Evolutionary conservation across 2,329 filamentous ascomycete genomes (phyloP).

Genomic region (Fusarium secorum): DNA sequence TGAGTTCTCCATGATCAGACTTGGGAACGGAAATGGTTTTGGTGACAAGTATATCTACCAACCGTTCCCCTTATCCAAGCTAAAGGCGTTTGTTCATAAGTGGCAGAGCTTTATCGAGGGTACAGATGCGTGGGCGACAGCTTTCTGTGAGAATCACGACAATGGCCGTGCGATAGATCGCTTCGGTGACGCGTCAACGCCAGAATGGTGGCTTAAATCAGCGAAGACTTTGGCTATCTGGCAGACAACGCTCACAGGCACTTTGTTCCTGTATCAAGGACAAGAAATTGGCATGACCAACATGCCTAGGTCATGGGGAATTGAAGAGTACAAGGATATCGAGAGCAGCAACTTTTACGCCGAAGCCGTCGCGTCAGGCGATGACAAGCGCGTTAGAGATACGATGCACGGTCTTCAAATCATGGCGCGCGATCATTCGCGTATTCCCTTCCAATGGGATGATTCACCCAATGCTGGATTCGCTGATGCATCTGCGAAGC

Average conservation of each 20-base stretch:
- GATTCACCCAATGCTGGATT: constrained; percentile 67
- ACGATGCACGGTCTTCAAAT: constrained; percentile 63
- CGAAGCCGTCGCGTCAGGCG: constrained; percentile 50
- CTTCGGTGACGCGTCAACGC: constrained; percentile 57
- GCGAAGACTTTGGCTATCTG: constrained; percentile 63
- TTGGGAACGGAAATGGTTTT: constrained; percentile 58
- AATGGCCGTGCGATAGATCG: constrained; percentile 65
- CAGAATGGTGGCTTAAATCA: constrained; percentile 53
- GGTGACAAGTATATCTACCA: constrained; percentile 59
- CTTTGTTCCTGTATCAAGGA: constrained; percentile 66
- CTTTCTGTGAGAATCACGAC: constrained; percentile 71
- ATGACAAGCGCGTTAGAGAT: constrained; percentile 49
- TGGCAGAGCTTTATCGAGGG: constrained; percentile 60
- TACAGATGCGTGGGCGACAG: constrained; percentile 64
- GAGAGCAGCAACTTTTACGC: constrained; percentile 62
- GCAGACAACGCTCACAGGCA: constrained; percentile 59
- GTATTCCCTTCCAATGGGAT: constrained; percentile 74
- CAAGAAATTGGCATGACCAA: constrained; percentile 70
- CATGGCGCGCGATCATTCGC: constrained; percentile 69
- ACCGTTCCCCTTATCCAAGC: constrained; percentile 53
- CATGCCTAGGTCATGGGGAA: constrained; percentile 57
- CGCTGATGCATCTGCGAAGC: constrained; percentile 52
- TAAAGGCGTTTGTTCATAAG: constrained; percentile 54
- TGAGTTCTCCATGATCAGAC: constrained; percentile 64
- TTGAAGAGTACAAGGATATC: constrained; percentile 63